A percentile compares a stretch with the other conserved stretches of the same genome.
Evolutionary conservation across 2,329 filamentous ascomycete genomes (phyloP).

Genomic region (Monosporascus ibericus): DNA sequence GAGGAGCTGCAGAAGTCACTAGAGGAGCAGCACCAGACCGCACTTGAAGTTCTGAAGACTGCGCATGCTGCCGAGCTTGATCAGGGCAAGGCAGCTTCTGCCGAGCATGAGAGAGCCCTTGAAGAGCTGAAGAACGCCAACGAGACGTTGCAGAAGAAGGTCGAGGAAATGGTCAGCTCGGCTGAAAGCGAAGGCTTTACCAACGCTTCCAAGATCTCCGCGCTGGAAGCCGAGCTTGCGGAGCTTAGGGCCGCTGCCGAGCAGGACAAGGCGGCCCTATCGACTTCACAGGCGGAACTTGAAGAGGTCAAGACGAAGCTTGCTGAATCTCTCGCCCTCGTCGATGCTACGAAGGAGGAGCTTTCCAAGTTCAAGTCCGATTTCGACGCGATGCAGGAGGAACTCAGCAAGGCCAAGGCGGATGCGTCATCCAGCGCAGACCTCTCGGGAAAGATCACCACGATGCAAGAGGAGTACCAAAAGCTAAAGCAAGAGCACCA

Average conservation of each 20-base stretch:
- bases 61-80: conserved; percentile 46
- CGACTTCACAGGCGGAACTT: conserved; percentile 34
- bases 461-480: conserved; percentile 29
- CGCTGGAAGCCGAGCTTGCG: conserved; percentile 46
- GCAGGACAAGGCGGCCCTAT: conserved; percentile 42
- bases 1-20: conserved; percentile 44
- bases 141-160: conserved; percentile 48
- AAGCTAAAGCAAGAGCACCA: conserved; percentile 44
- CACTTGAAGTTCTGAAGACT: conserved; percentile 44
- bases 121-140: conserved; percentile 45
- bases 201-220: conserved; percentile 38
- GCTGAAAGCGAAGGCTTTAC: conserved; percentile 41
- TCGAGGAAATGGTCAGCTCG: conserved; percentile 45
- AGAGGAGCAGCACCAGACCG: conserved; percentile 42
- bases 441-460: conserved; percentile 18
- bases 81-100: conserved; percentile 37
- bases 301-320: conserved; percentile 32
- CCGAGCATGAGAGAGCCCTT: conserved; percentile 43
- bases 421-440: conserved; percentile 29
- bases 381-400: conserved; percentile 40
- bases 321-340: conserved; percentile 20
- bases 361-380: conserved; percentile 42
- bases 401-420: conserved; percentile 40
- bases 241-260: conserved; percentile 44
- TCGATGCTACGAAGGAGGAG: conserved; percentile 34